Percentiles rank a stretch among this genome's conserved stretches.
phyloP scores from a whole-genome alignment of 2,329 filamentous ascomycete species.

The Colletotrichum agaves region DNA sequence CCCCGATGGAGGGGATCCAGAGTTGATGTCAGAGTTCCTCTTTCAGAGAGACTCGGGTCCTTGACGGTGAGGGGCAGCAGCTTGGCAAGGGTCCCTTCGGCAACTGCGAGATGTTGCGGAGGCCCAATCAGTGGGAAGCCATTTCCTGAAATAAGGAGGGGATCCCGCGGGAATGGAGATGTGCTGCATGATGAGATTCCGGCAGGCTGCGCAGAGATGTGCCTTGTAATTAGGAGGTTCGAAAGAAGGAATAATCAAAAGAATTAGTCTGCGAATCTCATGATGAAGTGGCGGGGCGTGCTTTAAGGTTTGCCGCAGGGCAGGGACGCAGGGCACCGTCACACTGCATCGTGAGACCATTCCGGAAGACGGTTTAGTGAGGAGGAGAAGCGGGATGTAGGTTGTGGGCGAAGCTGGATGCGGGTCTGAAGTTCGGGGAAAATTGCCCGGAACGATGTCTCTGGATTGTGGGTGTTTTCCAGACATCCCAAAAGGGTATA shows the following conservation, averaged over 20 bases:
- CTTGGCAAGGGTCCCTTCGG: slow-evolving; percentile 17
- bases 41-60: not conserved
- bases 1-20: slow-evolving; percentile 19
- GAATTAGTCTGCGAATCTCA: slow-evolving; percentile 34
- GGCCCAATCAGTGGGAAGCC: slow-evolving; percentile 26
- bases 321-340: slow-evolving; percentile 9
- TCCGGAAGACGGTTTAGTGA: slow-evolving; percentile 10
- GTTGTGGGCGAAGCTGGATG: slow-evolving; percentile 18
- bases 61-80: not conserved
- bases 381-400: slow-evolving; percentile 20
- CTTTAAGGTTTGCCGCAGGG: slow-evolving; percentile 25
- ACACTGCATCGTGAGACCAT: slow-evolving; percentile 16
- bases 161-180: slow-evolving; percentile 24
- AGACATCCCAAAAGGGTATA: not conserved
- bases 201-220: not conserved
- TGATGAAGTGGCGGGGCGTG: slow-evolving; percentile 27
- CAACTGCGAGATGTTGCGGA: slow-evolving; percentile 8
- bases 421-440: not conserved
- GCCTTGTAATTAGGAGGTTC: not conserved
- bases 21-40: slow-evolving; percentile 20
- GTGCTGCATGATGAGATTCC: slow-evolving; percentile 6
- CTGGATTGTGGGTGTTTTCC: not conserved
- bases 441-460: not conserved
- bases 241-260: slow-evolving; percentile 32
- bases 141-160: slow-evolving; percentile 32